Evolutionary conservation across 2,329 filamentous ascomycete genomes (phyloP), one percentile per base, ranked within the genome.

Genomic region (Sporothrix pseudoabietina): DNA sequence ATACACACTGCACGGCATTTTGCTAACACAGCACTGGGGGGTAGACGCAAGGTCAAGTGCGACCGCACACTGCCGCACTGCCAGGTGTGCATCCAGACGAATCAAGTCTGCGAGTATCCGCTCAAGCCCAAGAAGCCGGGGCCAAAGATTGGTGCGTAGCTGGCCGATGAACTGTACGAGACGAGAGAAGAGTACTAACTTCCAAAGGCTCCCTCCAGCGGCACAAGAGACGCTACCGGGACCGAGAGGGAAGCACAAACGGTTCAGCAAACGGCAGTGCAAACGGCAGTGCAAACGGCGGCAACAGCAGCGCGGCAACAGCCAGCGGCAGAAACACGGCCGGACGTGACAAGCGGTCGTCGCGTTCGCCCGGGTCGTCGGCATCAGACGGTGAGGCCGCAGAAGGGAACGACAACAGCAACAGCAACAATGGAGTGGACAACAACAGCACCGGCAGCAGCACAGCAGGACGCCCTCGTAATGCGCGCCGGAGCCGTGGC

Each of bases 11-110:
- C 10, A n/a, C n/a, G n/a, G 26, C 26, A 26, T 26, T 26, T 2
- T 26, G 26, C 26, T 26, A 26, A 26, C 26, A 26, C 26, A 26
- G 26, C 26, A 26, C 26, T 26, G 26, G 26, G 26, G 26, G 26
- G 26, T 2, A 66, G 71, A 57, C 71, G 71, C 39, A 72, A 72
- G 22, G 71, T 72, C 59, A 72, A 72, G 57, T 72, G 71, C 22
- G 71, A 72, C 71, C 59, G 71, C 19, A 72, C n/a, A 8, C 32
- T 57, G 47, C 71, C 71, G 19, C 71, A 57, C 12, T 72, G 71
- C 35, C 57, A 57, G 14, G 71, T 72, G 10, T 72, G 71, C 22
- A 44, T 68, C 44, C 71, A 72, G 26, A 72, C 71, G 6, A 47
- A 39, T 14, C 71, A 72, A 35, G 71, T 32, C 14, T 72, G 71